These are phyloP conservation scores for Geotrichum klebahnii DNA, from an alignment of 1,139 yeast species.

Conservation along the genomic window DNA sequence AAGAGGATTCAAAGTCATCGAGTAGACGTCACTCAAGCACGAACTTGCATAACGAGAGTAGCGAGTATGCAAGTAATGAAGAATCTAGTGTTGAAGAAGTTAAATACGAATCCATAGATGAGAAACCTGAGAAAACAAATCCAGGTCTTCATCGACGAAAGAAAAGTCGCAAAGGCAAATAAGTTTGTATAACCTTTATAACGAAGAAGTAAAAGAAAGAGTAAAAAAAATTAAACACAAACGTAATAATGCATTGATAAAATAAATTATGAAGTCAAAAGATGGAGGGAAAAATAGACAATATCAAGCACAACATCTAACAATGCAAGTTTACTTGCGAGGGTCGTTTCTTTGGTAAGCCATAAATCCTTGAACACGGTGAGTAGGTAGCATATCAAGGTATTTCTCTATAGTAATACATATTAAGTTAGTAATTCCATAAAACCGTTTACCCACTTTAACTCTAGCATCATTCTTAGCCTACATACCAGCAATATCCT, in stretches of 20 bases:
- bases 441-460: neutral
- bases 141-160: constrained; percentile 8
- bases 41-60: neutral
- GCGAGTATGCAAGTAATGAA: neutral
- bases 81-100: neutral
- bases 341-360: constrained; percentile 87
- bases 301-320: neutral
- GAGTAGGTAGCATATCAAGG: constrained; percentile 67
- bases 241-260: constrained; percentile 1
- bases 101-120: neutral
- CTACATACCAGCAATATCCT: constrained; percentile 55
- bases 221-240: constrained; percentile 1
- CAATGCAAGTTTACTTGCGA: constrained; percentile 47
- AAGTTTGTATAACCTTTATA: too few species aligned
- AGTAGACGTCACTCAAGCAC: neutral
- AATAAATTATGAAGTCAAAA: neutral
- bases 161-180: constrained; percentile 6
- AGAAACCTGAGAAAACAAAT: neutral
- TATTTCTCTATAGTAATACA: constrained; percentile 48
- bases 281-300: neutral
- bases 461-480: neutral
- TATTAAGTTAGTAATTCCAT: constrained; percentile 1
- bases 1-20: too few species aligned
- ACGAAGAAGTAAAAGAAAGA: constrained; percentile 2
- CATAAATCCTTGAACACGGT: constrained; percentile 65